Base-by-base conservation (phyloP, 805 yeast genomes). In the Candida palmyrensis region DNA sequence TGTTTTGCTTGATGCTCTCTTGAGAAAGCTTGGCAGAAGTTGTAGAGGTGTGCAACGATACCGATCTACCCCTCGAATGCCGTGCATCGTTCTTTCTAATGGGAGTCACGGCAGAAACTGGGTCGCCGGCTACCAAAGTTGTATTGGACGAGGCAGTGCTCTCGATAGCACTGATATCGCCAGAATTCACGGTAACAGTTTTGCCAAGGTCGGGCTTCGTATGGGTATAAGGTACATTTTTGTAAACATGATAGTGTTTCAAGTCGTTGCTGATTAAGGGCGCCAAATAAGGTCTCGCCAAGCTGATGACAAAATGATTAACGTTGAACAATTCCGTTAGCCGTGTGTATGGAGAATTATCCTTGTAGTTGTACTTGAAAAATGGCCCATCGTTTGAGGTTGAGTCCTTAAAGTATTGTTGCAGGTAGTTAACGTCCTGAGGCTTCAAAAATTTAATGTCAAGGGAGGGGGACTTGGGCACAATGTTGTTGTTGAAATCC, bases 241-340 rank as follows among this genome's bases (percentile, higher is more conserved):
- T 35, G 67, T 43, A 36, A 51, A 58, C 50, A 35, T 69, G 73
- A 40, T 73, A 74, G 51, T 87, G 92, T 49, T 81, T 82, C 48
- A 86, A 68, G 50, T 87, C 96, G 43, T 84, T 82, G 23, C 84
- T 78, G 27, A 92, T 73, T 36, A 90, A 64, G 1, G 97, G 97
- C 0, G 96, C 96, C 45, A 90, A 64, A 49, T 90, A 92, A 1
- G 97, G 97, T 41, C 97, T 71, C 6, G 97, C 96, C 43, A 90
- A 67, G 14, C 96, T 85, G 1, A 89, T 89, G 19, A 92, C 70
- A 50, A 87, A 90, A 56, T 89, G 94, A 57, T 92, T 92, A 16
- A 92, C 97, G 48, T 92, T 92, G 65, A 90, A 92, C 38, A 90
- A 68, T 54, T 92, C 97, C 0, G 96, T 82, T 30, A 90, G 69